Percentiles rank a stretch among this genome's conserved stretches.
phyloP scores from a whole-genome alignment of 2,329 filamentous ascomycete genomes.

The Rhexocercosporidium sp. region DNA sequence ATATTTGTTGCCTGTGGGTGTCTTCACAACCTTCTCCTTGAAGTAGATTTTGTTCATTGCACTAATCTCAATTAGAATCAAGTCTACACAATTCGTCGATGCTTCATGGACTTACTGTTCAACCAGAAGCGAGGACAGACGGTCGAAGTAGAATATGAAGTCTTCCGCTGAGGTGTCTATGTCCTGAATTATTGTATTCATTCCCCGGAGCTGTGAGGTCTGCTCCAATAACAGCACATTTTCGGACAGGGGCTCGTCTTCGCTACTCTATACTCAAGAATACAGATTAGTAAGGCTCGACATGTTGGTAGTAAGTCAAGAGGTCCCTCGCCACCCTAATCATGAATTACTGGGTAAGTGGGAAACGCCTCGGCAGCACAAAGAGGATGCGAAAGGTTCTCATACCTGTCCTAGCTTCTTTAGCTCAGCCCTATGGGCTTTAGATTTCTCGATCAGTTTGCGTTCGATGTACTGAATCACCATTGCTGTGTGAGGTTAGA shows the following conservation, averaged over 20 bases:
- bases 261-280: conserved; percentile 55
- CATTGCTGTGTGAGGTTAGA: conserved; percentile 64
- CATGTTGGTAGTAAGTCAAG: not conserved
- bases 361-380: not conserved
- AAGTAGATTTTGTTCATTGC: conserved; percentile 81
- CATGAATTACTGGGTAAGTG: not conserved
- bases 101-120: conserved; percentile 62
- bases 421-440: conserved; percentile 79
- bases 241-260: conserved; percentile 73
- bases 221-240: conserved; percentile 77
- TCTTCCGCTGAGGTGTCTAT: conserved; percentile 81
- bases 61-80: conserved; percentile 51
- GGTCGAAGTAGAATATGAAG: conserved; percentile 97
- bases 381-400: not conserved
- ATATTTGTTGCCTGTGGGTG: conserved; percentile 73
- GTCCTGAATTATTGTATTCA: conserved; percentile 89
- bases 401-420: conserved; percentile 67
- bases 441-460: conserved; percentile 85
- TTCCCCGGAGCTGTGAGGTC: conserved; percentile 81
- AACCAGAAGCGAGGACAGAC: conserved; percentile 81
- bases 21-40: conserved; percentile 65
- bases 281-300: not conserved
- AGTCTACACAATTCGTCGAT: not conserved
- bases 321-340: not conserved
- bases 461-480: conserved; percentile 91